Evolutionary conservation across 768 basidiomycete species (phyloP).

Genomic region (Macrolepiota fuliginosa): DNA sequence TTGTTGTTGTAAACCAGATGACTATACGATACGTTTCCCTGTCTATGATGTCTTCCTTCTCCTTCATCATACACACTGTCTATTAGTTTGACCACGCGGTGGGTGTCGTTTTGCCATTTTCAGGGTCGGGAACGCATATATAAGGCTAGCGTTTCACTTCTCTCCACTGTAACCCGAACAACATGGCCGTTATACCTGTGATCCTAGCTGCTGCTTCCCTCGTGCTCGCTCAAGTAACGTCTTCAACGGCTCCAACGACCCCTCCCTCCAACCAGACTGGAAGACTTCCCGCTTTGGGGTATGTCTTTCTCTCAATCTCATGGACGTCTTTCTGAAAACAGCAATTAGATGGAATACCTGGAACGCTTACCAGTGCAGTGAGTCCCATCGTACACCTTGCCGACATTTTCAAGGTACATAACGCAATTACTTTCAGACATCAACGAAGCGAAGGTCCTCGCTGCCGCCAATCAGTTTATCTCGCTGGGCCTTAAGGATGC

Average conservation of each 20-base stretch:
- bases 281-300: slow-evolving; percentile 48
- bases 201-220: slow-evolving; percentile 5
- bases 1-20: background rate
- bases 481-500: slow-evolving; percentile 45
- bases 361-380: slow-evolving; percentile 44
- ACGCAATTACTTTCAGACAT: slow-evolving; percentile 30
- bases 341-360: slow-evolving; percentile 47
- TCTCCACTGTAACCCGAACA: background rate
- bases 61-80: background rate
- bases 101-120: background rate
- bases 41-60: background rate
- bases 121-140: background rate
- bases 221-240: slow-evolving; percentile 17
- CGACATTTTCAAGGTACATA: background rate
- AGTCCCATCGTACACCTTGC: background rate
- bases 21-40: background rate
- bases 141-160: too few species aligned
- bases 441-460: slow-evolving; percentile 40
- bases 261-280: slow-evolving; percentile 40
- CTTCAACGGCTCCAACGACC: slow-evolving; percentile 28
- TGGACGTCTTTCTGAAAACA: background rate
- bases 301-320: background rate
- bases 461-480: slow-evolving; percentile 44
- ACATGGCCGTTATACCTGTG: slow-evolving; percentile 1
- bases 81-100: background rate